These are phyloP conservation scores for Capronia coronata DNA, from an alignment of 2,329 filamentous ascomycete species.

Conservation along the genomic window DNA sequence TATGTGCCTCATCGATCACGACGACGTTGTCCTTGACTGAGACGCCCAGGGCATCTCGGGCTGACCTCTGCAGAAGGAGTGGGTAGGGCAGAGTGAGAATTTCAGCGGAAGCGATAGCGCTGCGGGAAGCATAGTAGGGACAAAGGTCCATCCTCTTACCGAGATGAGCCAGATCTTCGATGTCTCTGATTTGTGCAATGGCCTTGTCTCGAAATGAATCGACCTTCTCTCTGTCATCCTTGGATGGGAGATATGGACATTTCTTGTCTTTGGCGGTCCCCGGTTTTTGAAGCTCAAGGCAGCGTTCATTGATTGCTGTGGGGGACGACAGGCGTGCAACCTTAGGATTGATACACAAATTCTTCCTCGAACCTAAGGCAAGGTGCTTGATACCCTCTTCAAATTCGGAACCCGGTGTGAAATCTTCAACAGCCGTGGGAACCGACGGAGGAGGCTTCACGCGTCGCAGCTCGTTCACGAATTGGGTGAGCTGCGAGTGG, in stretches of 20 bases:
- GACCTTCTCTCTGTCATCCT: slow-evolving; percentile 64
- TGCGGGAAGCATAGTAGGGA: slow-evolving; percentile 91
- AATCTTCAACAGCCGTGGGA: slow-evolving; percentile 51
- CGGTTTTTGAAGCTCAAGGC: slow-evolving; percentile 79
- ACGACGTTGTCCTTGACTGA: slow-evolving; percentile 81
- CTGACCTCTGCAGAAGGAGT: slow-evolving; percentile 75
- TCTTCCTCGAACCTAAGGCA: slow-evolving; percentile 77
- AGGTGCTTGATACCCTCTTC: slow-evolving; percentile 61
- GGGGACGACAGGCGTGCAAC: slow-evolving; percentile 64
- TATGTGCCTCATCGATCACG: slow-evolving; percentile 97
- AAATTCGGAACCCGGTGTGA: slow-evolving; percentile 19
- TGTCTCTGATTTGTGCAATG: slow-evolving; percentile 79
- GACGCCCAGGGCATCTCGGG: slow-evolving; percentile 78
- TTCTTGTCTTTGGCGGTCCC: slow-evolving; percentile 55
- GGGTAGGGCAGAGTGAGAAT: slow-evolving; percentile 90
- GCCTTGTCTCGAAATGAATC: slow-evolving; percentile 79
- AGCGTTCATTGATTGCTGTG: slow-evolving; percentile 87
- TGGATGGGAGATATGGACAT: slow-evolving; percentile 72
- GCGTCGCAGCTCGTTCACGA: slow-evolving; percentile 72
- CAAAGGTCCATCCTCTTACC: slow-evolving; percentile 77
- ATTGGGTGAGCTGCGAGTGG: slow-evolving; percentile 85
- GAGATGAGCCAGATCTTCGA: slow-evolving; percentile 77
- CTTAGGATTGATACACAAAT: slow-evolving; percentile 79
- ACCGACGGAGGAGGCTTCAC: slow-evolving; percentile 73
- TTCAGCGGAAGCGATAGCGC: slow-evolving; percentile 74